These are phyloP conservation scores for Hemisphaericaspora lyxosophila DNA, from an alignment of 1,139 yeast species.

Conservation along the genomic window DNA sequence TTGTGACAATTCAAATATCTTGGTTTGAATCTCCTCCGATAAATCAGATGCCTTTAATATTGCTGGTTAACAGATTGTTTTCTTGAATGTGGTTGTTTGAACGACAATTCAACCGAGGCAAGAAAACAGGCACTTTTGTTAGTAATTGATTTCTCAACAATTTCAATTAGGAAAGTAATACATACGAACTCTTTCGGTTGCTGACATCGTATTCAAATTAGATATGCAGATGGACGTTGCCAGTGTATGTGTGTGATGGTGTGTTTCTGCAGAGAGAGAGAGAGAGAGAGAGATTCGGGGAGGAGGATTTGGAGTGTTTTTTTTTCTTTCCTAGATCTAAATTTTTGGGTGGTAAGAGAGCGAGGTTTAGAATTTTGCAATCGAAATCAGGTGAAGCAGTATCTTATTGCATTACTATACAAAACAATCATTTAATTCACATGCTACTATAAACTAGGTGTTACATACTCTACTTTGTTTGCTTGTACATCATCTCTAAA, in stretches of 20 bases:
- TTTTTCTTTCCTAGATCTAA: too few species aligned
- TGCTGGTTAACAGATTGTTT: conserved; percentile 23
- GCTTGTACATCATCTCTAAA: conserved; percentile 31
- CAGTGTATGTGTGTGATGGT: background rate
- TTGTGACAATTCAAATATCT: conserved; percentile 57
- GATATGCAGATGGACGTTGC: background rate
- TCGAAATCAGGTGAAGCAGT: too few species aligned
- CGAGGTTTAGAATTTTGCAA: too few species aligned
- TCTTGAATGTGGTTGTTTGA: background rate
- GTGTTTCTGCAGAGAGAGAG: too few species aligned
- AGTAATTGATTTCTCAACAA: background rate
- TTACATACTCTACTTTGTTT: conserved; percentile 26
- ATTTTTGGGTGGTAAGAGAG: too few species aligned
- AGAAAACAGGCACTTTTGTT: background rate
- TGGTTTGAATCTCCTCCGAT: conserved; percentile 58
- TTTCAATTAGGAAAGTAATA: background rate
- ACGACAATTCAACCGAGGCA: background rate
- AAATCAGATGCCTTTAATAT: conserved; percentile 50
- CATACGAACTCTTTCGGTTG: conserved; percentile 4
- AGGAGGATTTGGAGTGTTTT: too few species aligned
- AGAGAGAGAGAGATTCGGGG: too few species aligned
- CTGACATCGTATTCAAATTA: conserved; percentile 1
- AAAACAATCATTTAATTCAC: too few species aligned
- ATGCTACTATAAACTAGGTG: conserved; percentile 9
- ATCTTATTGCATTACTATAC: too few species aligned